Conservation (phyloP, 805 yeast genomes). For the Komagataella phaffii region DNA sequence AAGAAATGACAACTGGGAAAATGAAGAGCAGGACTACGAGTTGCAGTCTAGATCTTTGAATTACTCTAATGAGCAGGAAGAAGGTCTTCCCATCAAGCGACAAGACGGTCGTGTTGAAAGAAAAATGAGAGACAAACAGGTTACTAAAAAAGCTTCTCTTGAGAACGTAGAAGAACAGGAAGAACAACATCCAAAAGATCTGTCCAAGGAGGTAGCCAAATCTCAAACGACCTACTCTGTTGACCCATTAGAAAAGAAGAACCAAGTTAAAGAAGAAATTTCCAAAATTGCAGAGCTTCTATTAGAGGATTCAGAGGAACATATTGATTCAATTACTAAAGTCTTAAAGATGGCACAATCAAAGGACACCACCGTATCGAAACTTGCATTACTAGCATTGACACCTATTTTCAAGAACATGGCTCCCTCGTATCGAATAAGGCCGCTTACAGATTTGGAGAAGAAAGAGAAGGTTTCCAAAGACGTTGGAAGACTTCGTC, state of each 20-base stretch:
- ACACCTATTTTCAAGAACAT: constrained; percentile 76
- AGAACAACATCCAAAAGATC: neutral
- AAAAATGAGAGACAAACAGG: constrained; percentile 26
- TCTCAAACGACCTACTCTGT: constrained; percentile 25
- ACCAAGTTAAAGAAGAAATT: constrained; percentile 64
- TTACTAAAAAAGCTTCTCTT: constrained; percentile 2
- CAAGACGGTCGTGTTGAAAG: constrained; percentile 66
- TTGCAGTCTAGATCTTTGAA: constrained; percentile 46
- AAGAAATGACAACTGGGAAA: constrained; percentile 34
- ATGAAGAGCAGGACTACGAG: constrained; percentile 74
- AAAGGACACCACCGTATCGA: constrained; percentile 48
- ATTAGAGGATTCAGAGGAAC: constrained; percentile 84
- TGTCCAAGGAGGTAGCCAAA: constrained; percentile 11
- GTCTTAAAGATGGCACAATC: constrained; percentile 60
- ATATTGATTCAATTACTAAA: constrained; percentile 49
- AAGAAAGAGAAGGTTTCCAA: constrained; percentile 69
- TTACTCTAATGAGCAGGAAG: constrained; percentile 30
- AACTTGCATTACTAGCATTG: constrained; percentile 64
- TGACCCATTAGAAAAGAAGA: constrained; percentile 37
- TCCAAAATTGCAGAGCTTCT: constrained; percentile 69
- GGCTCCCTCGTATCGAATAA: constrained; percentile 78
- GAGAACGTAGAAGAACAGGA: constrained; percentile 7
- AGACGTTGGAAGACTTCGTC: constrained; percentile 68
- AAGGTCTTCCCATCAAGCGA: constrained; percentile 69
- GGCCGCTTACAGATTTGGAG: constrained; percentile 74